These are phyloP conservation scores for Colletotrichum somersetense DNA, from an alignment of 2,329 filamentous ascomycete species.

Conservation along the genomic window DNA sequence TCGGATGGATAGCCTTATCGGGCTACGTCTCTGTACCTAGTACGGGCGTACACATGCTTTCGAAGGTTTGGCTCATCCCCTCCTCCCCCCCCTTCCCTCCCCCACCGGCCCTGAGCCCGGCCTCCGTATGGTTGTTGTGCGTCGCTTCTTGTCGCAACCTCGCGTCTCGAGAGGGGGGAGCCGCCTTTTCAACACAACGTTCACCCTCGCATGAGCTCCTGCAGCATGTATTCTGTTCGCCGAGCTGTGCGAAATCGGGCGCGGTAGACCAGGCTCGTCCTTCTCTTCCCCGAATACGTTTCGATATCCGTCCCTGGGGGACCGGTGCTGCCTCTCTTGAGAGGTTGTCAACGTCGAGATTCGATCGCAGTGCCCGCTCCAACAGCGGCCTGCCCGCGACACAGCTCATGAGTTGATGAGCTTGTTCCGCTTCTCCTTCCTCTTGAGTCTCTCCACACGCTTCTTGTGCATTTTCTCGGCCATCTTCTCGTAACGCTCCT, in stretches of 20 bases:
- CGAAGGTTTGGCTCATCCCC: slow-evolving; percentile 18
- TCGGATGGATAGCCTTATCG: slow-evolving; percentile 37
- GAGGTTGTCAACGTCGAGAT: slow-evolving; percentile 19
- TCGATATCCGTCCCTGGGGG: slow-evolving; percentile 29
- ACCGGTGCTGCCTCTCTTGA: slow-evolving; percentile 17
- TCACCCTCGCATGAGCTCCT: slow-evolving; percentile 32
- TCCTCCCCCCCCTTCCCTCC: slow-evolving; percentile 5
- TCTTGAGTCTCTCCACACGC: slow-evolving; percentile 90
- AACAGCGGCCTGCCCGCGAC: slow-evolving; percentile 9
- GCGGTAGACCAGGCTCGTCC: slow-evolving; percentile 28
- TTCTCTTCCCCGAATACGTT: slow-evolving; percentile 23
- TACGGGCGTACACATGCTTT: background rate
- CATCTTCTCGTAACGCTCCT: slow-evolving; percentile 91
- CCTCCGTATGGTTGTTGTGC: slow-evolving; percentile 9
- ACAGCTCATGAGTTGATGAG: slow-evolving; percentile 72
- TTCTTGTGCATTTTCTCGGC: slow-evolving; percentile 98
- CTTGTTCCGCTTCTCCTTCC: slow-evolving; percentile 97
- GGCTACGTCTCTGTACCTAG: slow-evolving; percentile 2
- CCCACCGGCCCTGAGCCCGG: slow-evolving; percentile 15
- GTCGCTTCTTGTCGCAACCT: background rate
- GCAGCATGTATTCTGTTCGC: slow-evolving; percentile 29
- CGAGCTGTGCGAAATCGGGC: slow-evolving; percentile 26
- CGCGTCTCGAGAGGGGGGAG: slow-evolving; percentile 7
- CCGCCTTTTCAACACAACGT: slow-evolving; percentile 13
- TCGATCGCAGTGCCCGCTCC: slow-evolving; percentile 20